These are phyloP conservation scores for Lipomyces lipofer DNA, from an alignment of 805 yeast genomes.

Conservation along the genomic window DNA sequence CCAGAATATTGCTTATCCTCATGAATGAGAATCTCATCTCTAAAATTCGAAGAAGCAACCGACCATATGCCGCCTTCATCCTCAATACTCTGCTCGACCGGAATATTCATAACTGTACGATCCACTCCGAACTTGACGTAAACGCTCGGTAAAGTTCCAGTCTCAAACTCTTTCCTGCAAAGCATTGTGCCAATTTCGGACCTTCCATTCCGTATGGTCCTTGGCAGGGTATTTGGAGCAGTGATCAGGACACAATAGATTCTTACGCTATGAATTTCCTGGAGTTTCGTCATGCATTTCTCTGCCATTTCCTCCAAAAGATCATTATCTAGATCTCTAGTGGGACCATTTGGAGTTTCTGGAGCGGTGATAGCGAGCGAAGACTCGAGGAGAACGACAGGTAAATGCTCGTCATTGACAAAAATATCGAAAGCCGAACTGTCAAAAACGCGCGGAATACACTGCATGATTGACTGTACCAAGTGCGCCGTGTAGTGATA, in stretches of 20 bases:
- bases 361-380: slow-evolving; percentile 46
- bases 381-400: slow-evolving; percentile 84
- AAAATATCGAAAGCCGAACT: slow-evolving; percentile 87
- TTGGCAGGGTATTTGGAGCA: slow-evolving; percentile 77
- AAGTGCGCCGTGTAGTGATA: slow-evolving; percentile 88
- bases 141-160: slow-evolving; percentile 75
- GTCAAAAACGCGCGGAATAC: slow-evolving; percentile 78
- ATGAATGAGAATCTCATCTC: slow-evolving; percentile 60
- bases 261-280: slow-evolving; percentile 67
- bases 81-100: slow-evolving; percentile 52
- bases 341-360: slow-evolving; percentile 31
- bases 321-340: slow-evolving; percentile 41
- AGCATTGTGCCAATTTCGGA: slow-evolving; percentile 89
- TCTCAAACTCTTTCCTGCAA: slow-evolving; percentile 72
- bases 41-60: slow-evolving; percentile 63
- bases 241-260: slow-evolving; percentile 80
- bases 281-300: slow-evolving; percentile 49
- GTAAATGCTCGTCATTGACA: slow-evolving; percentile 75
- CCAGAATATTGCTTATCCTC: slow-evolving; percentile 79
- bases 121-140: slow-evolving; percentile 77
- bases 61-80: slow-evolving; percentile 84
- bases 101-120: slow-evolving; percentile 62
- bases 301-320: slow-evolving; percentile 53
- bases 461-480: slow-evolving; percentile 77
- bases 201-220: slow-evolving; percentile 81